Percentiles rank a stretch among this genome's conserved stretches.
These are phyloP conservation scores for Malassezia sp. DNA, from an alignment of 1,284 basidiomycete species.

Conservation along the genomic window DNA sequence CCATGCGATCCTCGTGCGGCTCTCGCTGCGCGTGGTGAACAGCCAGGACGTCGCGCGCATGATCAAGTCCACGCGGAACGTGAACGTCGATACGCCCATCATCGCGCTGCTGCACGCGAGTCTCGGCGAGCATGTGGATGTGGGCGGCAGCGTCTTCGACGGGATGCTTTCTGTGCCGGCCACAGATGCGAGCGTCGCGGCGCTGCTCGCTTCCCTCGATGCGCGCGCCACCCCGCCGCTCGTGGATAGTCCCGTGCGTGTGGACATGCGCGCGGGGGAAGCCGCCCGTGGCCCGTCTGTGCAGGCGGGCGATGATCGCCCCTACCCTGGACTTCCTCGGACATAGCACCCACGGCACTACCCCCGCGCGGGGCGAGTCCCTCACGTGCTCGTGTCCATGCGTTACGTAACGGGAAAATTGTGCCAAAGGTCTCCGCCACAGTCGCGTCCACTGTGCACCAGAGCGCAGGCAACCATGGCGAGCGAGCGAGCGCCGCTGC, in stretches of 20 bases:
- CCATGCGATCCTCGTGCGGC: conserved; percentile 67
- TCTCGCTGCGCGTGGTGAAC: conserved; percentile 82
- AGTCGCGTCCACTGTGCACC: no score
- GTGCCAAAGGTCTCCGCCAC: neutral
- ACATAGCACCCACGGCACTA: no score
- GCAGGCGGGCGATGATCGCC: no score
- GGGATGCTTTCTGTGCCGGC: conserved; percentile 23
- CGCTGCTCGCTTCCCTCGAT: conserved; percentile 47
- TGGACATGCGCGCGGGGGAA: no score
- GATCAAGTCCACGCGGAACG: conserved; percentile 86
- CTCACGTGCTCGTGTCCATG: no score
- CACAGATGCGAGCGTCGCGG: conserved; percentile 9
- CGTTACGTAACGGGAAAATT: no score
- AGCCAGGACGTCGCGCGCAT: conserved; percentile 83
- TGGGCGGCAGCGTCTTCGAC: conserved; percentile 49
- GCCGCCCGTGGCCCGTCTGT: no score
- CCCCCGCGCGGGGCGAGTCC: no score
- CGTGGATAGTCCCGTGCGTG: no score
- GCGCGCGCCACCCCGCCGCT: no score
- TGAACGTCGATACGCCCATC: conserved; percentile 76
- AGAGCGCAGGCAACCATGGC: no score
- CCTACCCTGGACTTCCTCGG: no score
- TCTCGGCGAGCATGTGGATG: conserved; percentile 17
- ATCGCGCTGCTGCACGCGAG: conserved; percentile 59
- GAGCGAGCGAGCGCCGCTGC: neutral